Evolutionary conservation across 2,329 filamentous ascomycete species (phyloP).

Genomic region (Alternaria viburni): DNA sequence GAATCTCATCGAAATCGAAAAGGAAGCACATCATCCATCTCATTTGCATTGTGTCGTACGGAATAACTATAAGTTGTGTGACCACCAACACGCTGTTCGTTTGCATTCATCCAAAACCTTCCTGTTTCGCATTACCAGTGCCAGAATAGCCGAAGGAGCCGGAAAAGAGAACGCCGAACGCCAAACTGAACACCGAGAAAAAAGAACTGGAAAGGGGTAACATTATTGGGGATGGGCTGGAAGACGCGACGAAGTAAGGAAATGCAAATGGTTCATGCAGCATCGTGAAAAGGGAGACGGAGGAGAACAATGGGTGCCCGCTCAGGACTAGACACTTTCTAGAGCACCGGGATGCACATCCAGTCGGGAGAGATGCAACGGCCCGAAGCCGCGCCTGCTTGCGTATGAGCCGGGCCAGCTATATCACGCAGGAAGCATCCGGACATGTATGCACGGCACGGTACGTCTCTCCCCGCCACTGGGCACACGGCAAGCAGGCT

Average conservation of each 20-base stretch:
- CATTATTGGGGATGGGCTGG: neutral
- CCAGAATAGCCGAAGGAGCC: slow-evolving; percentile 6
- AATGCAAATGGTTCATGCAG: neutral
- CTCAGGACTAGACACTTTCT: neutral
- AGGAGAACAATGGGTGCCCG: neutral
- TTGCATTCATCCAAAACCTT: slow-evolving; percentile 7
- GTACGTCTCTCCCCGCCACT: neutral
- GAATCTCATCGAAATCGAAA: neutral
- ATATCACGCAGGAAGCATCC: neutral
- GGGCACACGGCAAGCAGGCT: neutral
- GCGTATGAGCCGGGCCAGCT: neutral
- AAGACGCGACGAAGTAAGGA: neutral
- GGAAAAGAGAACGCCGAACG: neutral
- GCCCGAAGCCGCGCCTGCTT: slow-evolving; percentile 17
- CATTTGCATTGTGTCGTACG: neutral
- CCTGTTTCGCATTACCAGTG: too few species aligned
- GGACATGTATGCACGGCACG: neutral
- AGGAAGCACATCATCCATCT: neutral
- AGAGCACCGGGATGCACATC: neutral
- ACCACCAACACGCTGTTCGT: slow-evolving; percentile 1
- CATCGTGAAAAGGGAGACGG: neutral
- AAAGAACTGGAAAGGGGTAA: neutral
- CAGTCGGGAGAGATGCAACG: slow-evolving; percentile 12
- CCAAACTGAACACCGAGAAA: neutral
- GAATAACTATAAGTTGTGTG: slow-evolving; percentile 4